phyloP scores from a whole-genome alignment of 352 stramenopile species.

The Albugo candida region DNA sequence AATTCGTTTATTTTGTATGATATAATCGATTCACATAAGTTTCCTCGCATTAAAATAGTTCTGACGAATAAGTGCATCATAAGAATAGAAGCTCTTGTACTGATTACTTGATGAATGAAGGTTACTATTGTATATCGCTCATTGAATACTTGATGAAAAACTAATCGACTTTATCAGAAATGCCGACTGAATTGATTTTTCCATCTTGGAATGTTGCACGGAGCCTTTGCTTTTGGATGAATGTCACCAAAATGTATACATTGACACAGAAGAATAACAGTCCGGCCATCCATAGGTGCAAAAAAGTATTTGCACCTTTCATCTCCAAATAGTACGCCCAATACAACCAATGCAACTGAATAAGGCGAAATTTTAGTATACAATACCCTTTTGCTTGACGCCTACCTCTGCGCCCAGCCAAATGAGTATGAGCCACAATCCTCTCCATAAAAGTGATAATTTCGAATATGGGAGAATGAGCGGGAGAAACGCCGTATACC shows the following conservation, averaged over 20 bases:
- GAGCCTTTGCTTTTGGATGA: conserved; percentile 48
- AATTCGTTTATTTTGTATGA: too few relatives aligned
- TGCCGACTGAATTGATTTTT: not conserved
- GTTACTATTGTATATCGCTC: too few relatives aligned
- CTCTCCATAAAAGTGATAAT: conserved; percentile 43
- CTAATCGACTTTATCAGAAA: not conserved
- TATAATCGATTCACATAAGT: too few relatives aligned
- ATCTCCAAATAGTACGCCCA: conserved; percentile 84
- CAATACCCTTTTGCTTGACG: not conserved
- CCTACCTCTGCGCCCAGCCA: conserved; percentile 63
- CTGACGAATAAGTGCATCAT: too few relatives aligned
- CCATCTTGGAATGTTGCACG: conserved; percentile 34
- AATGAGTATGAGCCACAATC: conserved; percentile 27
- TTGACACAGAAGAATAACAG: conserved; percentile 83
- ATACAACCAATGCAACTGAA: conserved; percentile 73
- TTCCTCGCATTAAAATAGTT: too few relatives aligned
- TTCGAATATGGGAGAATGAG: conserved; percentile 63
- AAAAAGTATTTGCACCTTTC: conserved; percentile 74
- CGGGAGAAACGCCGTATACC: conserved; percentile 89
- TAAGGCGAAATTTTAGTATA: not conserved
- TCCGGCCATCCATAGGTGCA: conserved; percentile 58
- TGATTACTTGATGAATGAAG: too few relatives aligned
- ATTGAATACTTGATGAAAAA: too few relatives aligned
- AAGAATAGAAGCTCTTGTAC: too few relatives aligned
- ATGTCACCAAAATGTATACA: conserved; percentile 42